Base-by-base conservation (phyloP, 78 protist species). In the Dictyostelium brefeldianum region DNA sequence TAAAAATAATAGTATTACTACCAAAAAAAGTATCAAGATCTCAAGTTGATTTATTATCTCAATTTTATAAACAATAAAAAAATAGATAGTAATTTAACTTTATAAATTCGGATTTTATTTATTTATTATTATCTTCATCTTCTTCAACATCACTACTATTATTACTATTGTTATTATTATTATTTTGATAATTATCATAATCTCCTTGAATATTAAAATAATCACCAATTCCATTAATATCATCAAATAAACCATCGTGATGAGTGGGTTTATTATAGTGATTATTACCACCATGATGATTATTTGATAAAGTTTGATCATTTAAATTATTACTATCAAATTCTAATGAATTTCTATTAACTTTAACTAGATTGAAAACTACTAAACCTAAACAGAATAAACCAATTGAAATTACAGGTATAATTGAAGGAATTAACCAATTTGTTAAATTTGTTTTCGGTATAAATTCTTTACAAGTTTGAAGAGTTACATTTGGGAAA, bases 361-460 rank as follows among this genome's bases (percentile, higher is more conserved):
- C 73, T 78, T 78, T 78, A 12, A 78, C 2, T 78, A 78, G 29
- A 18, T 78, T 78, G 20, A 22, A 17, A 18, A 78, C 36, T 9
- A 78, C 70, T 3, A 78, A 22, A 9, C 36, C 25, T 31, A 78
- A 78, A 56, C 83, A 54, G 4, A 59, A 36, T 36, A 78, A 14
- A 18, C 83, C 83, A 29, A 78, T 9, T 1, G 36, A 7, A 36
- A 9, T 6, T 54, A 56, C 46, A 14, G 83, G 83, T 27, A 78
- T 6, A 17, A 78, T 36, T 36, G 83, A 31, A 54, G 83, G 83
- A 4, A 78, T 20, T 78, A 78, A 31, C 83, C 83, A 78, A 43
- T 78, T 31, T 18, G 71, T 54, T 5, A 56, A 25, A 7, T 36
- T 47, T 4, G 57, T 18, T 18, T 62, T 17, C 8, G 83, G 83